Conservation (phyloP, 306 rosid genomes). For the Delonix regia region DNA sequence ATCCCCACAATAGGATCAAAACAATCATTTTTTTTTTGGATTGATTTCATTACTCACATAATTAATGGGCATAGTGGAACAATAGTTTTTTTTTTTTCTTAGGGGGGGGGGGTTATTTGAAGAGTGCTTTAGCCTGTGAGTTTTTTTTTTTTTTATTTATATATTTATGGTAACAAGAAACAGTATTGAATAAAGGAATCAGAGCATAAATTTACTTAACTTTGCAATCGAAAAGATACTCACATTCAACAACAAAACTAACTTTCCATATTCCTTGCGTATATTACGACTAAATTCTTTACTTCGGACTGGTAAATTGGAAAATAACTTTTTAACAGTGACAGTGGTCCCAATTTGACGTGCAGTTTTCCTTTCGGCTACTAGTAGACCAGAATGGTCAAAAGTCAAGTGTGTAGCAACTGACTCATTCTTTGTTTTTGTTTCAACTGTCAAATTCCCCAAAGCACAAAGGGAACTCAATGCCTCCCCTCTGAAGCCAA, state of each 20-base stretch:
- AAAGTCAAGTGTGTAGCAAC: conserved; percentile 77
- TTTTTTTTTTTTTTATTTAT: neutral
- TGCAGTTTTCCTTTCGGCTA: conserved; percentile 78
- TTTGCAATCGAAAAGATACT: conserved; percentile 36
- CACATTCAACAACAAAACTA: conserved; percentile 85
- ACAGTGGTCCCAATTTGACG: conserved; percentile 93
- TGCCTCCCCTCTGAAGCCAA: conserved; percentile 98
- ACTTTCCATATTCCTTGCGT: conserved; percentile 93
- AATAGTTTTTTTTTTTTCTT: neutral
- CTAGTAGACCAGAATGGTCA: conserved; percentile 74
- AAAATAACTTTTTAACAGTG: conserved; percentile 76
- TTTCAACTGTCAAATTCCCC: conserved; percentile 77
- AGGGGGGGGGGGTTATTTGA: neutral
- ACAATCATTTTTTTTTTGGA: neutral
- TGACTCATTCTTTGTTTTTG: conserved; percentile 71
- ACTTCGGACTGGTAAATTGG: conserved; percentile 79
- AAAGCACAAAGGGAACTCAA: conserved; percentile 83
- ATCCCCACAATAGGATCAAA: neutral
- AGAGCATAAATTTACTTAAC: conserved; percentile 12
- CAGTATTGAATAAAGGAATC: neutral
- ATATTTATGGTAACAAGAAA: conserved; percentile 2
- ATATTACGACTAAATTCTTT: conserved; percentile 87
- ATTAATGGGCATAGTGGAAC: neutral
- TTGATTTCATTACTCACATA: neutral
- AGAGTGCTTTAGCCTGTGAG: neutral